Conservation (phyloP, 2,329 filamentous ascomycete genomes). For the Talaromyces rugulosus region DNA sequence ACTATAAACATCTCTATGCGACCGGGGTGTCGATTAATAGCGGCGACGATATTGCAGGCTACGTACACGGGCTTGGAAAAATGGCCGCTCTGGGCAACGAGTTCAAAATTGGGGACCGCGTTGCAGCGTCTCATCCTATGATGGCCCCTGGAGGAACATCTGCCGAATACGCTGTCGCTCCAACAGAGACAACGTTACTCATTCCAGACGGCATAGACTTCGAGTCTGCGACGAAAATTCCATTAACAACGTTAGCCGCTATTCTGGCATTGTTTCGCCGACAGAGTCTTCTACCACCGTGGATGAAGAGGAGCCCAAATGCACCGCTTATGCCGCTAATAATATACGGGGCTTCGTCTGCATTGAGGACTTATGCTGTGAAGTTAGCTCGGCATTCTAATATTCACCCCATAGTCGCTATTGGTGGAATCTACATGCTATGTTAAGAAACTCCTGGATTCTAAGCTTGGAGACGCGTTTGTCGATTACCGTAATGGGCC, state of each 20-base stretch:
- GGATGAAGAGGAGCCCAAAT: conserved; percentile 28
- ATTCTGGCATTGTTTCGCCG: conserved; percentile 52
- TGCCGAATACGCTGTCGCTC: conserved; percentile 54
- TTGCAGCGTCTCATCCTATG: conserved; percentile 49
- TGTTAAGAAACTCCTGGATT: conserved; percentile 51
- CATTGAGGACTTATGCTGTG: conserved; percentile 56
- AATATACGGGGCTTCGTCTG: conserved; percentile 47
- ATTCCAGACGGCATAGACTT: conserved; percentile 48
- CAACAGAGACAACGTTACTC: conserved; percentile 52
- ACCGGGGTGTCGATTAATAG: conserved; percentile 41
- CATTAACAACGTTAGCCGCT: conserved; percentile 42
- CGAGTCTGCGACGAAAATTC: conserved; percentile 55
- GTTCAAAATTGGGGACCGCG: conserved; percentile 49
- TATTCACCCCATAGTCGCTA: conserved; percentile 59
- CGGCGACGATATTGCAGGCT: conserved; percentile 48
- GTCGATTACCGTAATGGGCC: conserved; percentile 59
- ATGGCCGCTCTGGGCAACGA: neutral
- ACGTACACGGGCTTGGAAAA: conserved; percentile 39
- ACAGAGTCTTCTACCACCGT: conserved; percentile 49
- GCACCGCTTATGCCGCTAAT: conserved; percentile 37
- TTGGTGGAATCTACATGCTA: conserved; percentile 53
- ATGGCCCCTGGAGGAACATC: conserved; percentile 46
- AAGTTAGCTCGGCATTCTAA: conserved; percentile 53
- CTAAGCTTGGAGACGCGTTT: conserved; percentile 52
- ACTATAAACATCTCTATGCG: neutral